Percentiles rank a stretch among this genome's conserved stretches.
phyloP scores from a whole-genome alignment of 352 stramenopile species.

The Phytophthora ohioensis region DNA sequence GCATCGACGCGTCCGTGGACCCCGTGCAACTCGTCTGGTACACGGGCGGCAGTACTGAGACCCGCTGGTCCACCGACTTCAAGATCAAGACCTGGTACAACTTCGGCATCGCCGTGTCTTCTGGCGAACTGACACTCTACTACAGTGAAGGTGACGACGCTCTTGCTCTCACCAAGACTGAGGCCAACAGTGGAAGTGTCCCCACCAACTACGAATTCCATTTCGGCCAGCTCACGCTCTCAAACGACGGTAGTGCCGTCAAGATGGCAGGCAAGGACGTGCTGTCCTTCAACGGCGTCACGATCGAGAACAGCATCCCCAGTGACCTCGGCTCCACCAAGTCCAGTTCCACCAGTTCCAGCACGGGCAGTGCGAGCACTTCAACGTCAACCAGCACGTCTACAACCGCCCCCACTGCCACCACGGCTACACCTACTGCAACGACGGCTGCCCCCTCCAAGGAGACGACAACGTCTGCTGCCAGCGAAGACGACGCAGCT shows the following conservation, averaged over 20 bases:
- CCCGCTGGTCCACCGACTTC: slow-evolving; percentile 67
- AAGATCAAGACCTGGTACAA: slow-evolving; percentile 70
- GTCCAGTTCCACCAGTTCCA: slow-evolving; percentile 20
- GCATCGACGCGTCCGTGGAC: slow-evolving; percentile 59
- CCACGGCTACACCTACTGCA: slow-evolving; percentile 20
- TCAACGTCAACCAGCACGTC: slow-evolving; percentile 27
- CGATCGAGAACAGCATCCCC: slow-evolving; percentile 54
- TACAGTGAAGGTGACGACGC: slow-evolving; percentile 54
- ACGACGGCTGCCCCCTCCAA: slow-evolving; percentile 19
- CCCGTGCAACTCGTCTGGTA: slow-evolving; percentile 66
- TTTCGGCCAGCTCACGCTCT: slow-evolving; percentile 74
- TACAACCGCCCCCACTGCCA: slow-evolving; percentile 14
- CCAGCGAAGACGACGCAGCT: background rate
- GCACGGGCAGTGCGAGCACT: slow-evolving; percentile 16
- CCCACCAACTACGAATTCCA: slow-evolving; percentile 67
- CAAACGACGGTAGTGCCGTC: slow-evolving; percentile 58
- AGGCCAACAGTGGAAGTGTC: slow-evolving; percentile 34
- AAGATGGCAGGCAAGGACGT: slow-evolving; percentile 62
- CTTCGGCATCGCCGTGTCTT: slow-evolving; percentile 64
- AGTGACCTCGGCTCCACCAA: slow-evolving; percentile 35
- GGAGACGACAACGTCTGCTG: slow-evolving; percentile 13
- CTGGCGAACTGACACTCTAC: slow-evolving; percentile 58
- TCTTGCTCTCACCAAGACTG: slow-evolving; percentile 53
- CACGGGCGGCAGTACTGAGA: slow-evolving; percentile 52
- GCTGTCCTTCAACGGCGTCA: slow-evolving; percentile 74